Evolutionary conservation across 2,329 filamentous ascomycete species (phyloP).

Genomic region (Xylaria sp.): DNA sequence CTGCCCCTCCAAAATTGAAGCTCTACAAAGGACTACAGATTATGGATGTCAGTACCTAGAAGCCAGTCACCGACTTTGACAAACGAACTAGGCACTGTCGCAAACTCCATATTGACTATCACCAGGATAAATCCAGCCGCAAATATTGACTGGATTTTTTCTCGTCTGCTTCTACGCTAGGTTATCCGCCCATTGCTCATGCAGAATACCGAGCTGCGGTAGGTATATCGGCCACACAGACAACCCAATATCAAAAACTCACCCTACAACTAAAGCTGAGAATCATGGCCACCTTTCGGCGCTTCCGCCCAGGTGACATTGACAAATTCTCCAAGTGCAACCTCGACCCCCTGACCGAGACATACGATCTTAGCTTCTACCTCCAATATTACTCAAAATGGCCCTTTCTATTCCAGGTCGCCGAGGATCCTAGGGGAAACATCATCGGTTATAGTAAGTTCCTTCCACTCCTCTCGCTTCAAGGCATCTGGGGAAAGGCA

Average conservation of each 20-base stretch:
- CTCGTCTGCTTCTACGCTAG: too few relatives aligned
- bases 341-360: conserved; percentile 95
- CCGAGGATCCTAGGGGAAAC: conserved; percentile 82
- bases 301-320: conserved; percentile 82
- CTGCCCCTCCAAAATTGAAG: too few relatives aligned
- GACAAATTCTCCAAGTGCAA: conserved; percentile 93
- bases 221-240: neutral
- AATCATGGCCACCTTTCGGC: conserved; percentile 79
- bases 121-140: too few relatives aligned
- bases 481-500: neutral
- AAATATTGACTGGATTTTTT: too few relatives aligned
- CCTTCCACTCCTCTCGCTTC: neutral
- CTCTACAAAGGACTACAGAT: too few relatives aligned
- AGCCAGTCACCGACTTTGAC: too few relatives aligned
- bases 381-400: conserved; percentile 94
- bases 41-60: neutral
- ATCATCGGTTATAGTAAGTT: conserved; percentile 90
- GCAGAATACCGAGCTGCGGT: neutral
- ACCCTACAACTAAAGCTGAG: neutral
- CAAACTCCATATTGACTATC: neutral
- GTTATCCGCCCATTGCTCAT: too few relatives aligned
- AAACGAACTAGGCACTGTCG: too few relatives aligned
- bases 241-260: neutral
- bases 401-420: conserved; percentile 92
- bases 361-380: conserved; percentile 94